Evolutionary conservation across 202 grass and related monocot species (phyloP), one percentile per base, ranked within the genome.

Genomic region (Brachypodium distachyon): DNA sequence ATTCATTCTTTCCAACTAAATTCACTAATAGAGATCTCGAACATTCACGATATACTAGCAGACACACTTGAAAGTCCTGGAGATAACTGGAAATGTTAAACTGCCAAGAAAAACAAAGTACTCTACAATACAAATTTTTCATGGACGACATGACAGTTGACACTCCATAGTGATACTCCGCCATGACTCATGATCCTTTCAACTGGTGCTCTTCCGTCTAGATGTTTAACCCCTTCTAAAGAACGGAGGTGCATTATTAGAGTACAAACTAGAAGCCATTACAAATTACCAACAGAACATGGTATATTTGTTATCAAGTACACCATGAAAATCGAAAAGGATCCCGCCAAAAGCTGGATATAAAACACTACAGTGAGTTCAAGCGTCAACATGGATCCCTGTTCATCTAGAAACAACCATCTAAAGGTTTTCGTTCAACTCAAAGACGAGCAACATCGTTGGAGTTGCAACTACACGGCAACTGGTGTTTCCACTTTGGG

Each of bases 401-500:
- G 34, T 63, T 71, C 82, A 84, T 62, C 73, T 14, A 25, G 6
- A 25, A 81, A 53, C 31, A 77, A 18, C 3, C 17, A 57, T 71
- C 37, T 40, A 22, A 77, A 41, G 21, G 57, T 22, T 58, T 47
- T 25, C 27, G 8, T 13, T 31, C 67, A 46, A 13, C 12, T 7
- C 27, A 48, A 48, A 34, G 39, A 38, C 19, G 58, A 61, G 22
- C 28, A 51, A 5, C 16, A 50, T 12, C 31, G 48, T 75, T 32
- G 17, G 25, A 21, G 17, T 29, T 76, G 54, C 65, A 50, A 58
- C 49, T 77, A 86, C 28, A 63, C 18, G 3, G 58, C 10, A 2
- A 56, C 76, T 5, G 61, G 58, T 18, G 48, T 69, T 42, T 64
- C 82, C 33, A 80, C 76, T 82, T 86, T 86, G 1, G 72, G 53